These are phyloP conservation scores for Parascedosporium putredinis DNA, from an alignment of 2,329 filamentous ascomycete genomes.

Conservation along the genomic window DNA sequence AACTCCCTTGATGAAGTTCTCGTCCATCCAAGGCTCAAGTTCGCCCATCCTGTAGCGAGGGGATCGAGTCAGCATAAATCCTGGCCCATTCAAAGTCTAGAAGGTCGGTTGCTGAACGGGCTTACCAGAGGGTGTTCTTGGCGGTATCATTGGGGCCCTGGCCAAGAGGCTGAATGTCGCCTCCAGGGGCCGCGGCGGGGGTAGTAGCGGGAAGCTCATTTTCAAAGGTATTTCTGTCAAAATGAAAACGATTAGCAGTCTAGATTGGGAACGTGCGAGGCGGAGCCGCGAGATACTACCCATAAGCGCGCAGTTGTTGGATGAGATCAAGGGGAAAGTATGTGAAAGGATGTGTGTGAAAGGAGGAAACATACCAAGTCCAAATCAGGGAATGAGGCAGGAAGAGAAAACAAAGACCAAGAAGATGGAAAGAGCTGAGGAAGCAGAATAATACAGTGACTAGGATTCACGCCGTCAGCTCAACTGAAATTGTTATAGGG, in stretches of 20 bases:
- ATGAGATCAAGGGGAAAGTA: not conserved
- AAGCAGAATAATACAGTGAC: not conserved
- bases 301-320: too few relatives aligned
- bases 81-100: too few relatives aligned
- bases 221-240: not conserved
- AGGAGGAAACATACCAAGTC: not conserved
- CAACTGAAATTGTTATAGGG: not conserved
- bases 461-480: too few relatives aligned
- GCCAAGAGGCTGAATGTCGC: slow-evolving; percentile 21
- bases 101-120: too few relatives aligned
- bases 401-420: not conserved
- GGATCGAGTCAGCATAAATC: not conserved
- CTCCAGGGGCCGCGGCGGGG: slow-evolving; percentile 12
- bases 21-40: slow-evolving; percentile 97
- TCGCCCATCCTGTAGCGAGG: slow-evolving; percentile 79
- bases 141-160: slow-evolving; percentile 31
- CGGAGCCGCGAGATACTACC: not conserved
- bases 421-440: not conserved
- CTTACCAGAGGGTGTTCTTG: slow-evolving; percentile 50
- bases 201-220: slow-evolving; percentile 13
- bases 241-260: not conserved
- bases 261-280: not conserved
- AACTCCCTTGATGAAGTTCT: slow-evolving; percentile 93
- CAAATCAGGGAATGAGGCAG: not conserved
- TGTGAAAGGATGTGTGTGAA: not conserved